Conservation (phyloP, 106 monocot genomes). For the Dendrobium nobile region DNA sequence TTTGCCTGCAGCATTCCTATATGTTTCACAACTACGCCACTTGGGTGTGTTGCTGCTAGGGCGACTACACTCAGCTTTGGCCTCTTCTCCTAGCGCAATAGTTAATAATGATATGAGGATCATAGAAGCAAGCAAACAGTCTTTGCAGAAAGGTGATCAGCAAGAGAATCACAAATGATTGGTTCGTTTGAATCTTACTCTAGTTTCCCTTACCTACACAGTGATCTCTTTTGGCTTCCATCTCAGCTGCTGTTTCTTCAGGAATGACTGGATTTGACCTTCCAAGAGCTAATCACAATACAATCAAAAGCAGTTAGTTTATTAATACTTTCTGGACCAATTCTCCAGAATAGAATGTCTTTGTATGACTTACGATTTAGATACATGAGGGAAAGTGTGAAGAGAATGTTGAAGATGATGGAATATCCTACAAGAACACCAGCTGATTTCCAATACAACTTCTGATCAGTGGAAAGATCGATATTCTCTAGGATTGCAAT, state of each 20-base stretch:
- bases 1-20: conserved; percentile 20
- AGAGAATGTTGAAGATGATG: conserved; percentile 53
- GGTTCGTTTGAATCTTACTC: conserved; percentile 8
- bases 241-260: conserved; percentile 35
- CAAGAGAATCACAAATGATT: neutral
- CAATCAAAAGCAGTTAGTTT: no score
- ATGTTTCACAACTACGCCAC: conserved; percentile 18
- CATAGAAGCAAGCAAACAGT: neutral
- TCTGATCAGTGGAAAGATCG: conserved; percentile 14
- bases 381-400: conserved; percentile 43
- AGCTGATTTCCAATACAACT: conserved; percentile 60
- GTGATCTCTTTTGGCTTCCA: conserved; percentile 29
- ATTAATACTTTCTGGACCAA: neutral
- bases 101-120: neutral
- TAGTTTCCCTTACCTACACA: conserved; percentile 19
- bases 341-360: neutral
- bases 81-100: conserved; percentile 23
- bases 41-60: conserved; percentile 7
- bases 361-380: conserved; percentile 44
- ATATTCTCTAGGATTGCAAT: conserved; percentile 30
- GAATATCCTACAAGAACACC: conserved; percentile 51
- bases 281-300: conserved; percentile 34
- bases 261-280: conserved; percentile 47
- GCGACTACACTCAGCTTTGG: neutral
- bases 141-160: neutral